Base-by-base conservation (phyloP, 2,329 filamentous ascomycete genomes). In the Fusarium devonianum region DNA sequence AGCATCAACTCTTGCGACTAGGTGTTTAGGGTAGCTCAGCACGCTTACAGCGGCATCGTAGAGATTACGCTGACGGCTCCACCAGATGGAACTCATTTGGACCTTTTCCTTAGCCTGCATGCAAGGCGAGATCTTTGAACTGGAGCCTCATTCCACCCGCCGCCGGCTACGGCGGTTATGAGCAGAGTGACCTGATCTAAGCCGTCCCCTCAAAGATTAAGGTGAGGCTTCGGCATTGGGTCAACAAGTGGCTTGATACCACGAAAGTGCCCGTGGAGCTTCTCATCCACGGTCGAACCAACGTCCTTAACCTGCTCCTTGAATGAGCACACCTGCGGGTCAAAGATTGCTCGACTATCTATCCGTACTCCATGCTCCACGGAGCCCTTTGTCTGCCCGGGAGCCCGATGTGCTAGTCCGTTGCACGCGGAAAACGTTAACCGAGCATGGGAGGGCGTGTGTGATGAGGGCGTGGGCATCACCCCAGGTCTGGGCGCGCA, bases 221-320 rank as follows among this genome's bases (percentile, higher is more conserved):
- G 44, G 38, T 37, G 36, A 33, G 36, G 35, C 30, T 34, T 56
- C 51, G 53, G 53, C 45, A 56, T 56, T 52, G 47, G 38, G 56
- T 47, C 53, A 16, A 47, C 53, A 56, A 56, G 12, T 33, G 51
- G 53, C 28, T 51, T 56, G 53, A 52, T 56, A 45, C 34, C 22
- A 51, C n/a, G n/a, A 39, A 56, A 46, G 35, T 46, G 23, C 26
- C 32, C 26, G 53, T 56, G 53, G 51, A 55, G 53, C 53, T 56
- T 39, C 36, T 40, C 53, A 46, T 56, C 56, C 45, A 42, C 16
- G 18, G 37, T 38, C 53, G 21, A 56, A 56, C 51, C 51, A 56
- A 21, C 13, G 18, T 18, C n/a, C n/a, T n/a, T n/a, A n/a, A n/a
- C n/a, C n/a, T n/a, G n/a, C n/a, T n/a, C n/a, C n/a, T n/a, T n/a